Evolutionary conservation across 192 early-diverging fungal genomes (phyloP), one percentile per base, ranked within the genome.

Genomic region (Linnemannia elongata): DNA sequence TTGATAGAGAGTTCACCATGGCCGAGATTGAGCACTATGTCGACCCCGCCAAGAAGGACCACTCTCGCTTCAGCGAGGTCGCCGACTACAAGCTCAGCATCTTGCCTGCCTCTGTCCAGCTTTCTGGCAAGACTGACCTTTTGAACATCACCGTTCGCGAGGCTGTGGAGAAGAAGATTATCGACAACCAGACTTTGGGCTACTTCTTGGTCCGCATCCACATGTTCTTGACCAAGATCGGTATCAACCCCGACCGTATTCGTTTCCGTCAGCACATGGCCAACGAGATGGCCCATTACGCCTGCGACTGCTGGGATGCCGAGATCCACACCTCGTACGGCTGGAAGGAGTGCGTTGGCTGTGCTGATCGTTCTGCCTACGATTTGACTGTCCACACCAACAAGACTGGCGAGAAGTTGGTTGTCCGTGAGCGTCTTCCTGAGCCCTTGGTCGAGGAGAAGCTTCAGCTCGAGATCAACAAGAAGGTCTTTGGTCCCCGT

Each of bases 271-370:
- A 99, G 90, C 99, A 99, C 90, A 97, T 99, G 96, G 88, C 92
- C 55, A 99, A 99, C 91, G 99, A 99, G 91, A 99, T 99, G 98
- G 99, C 99, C 27, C 99, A 99, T 92, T 99, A 99, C 87, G 98
- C 99, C 18, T 95, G 94, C 89, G 98, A 97, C 89, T 97, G 96
- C 91, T 99, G 98, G 98, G 99, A 99, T 89, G 98, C 99, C 55
- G 99, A 99, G 90, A 99, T 99, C 87, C 89, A 95, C 80, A 96
- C 91, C 80, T 95, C 94, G 76, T 90, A 95, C 89, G 99, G 99
- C 72, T 99, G 99, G 99, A 97, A 99, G 89, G 99, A 99, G 90
- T 98, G 97, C 82, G 99, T 99, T 75, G 99, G 99, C 75, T 99
- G 99, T 89, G 99, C 99, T 68, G 99, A 99, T 83, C 96, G 99